Base-by-base conservation (phyloP, 768 basidiomycete genomes). In the Agrocybe praecox region DNA sequence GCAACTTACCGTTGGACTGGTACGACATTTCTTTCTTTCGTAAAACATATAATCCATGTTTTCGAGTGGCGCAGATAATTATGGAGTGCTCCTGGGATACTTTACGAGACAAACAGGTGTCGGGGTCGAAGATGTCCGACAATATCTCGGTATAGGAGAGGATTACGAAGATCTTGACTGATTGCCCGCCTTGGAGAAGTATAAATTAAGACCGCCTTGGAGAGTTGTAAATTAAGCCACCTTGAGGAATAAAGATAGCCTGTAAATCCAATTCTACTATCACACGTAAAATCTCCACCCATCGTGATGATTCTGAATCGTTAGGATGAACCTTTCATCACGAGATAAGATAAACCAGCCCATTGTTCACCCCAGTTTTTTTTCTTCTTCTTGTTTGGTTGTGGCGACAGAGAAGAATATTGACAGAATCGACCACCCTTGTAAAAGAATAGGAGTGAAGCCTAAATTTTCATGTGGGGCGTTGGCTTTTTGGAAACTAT, bases 1-100 rank as follows among this genome's bases (percentile, higher is more conserved):
- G 94, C 92, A 12, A 84, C 89, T 12, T 68, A 88, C 21, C 85
- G 92, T 14, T 95, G 94, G 91, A 98, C 95, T 33, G 95, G 95
- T 96, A 61, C 55, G 85, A 72, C 36, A 14, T 49, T 33, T 26
- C 15, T 19, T 22, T 26, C 23, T 52, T 50, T 5, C 42, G 36
- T 53, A 2, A 45, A 6, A 34, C 42, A 48, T 9, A 52, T 18
- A 23, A 49, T 26, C 21, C 19, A 42, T 24, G 48, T 49, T 48
- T 52, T 54, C 34, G 52, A 40, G 46, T 56, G 32, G 48, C 14
- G 42, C 65, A 90, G 90, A 92, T 61, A 90, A 92, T 63, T 91
- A 88, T 69, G 73, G 81, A 40, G 79, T 86, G 47, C 74, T 90
- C 29, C 69, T 90, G 48, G 79, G 81, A 32, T 67, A 92, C 66